Conservation (phyloP, 768 basidiomycete genomes). For the Leucocoprinus birnbaumii region DNA sequence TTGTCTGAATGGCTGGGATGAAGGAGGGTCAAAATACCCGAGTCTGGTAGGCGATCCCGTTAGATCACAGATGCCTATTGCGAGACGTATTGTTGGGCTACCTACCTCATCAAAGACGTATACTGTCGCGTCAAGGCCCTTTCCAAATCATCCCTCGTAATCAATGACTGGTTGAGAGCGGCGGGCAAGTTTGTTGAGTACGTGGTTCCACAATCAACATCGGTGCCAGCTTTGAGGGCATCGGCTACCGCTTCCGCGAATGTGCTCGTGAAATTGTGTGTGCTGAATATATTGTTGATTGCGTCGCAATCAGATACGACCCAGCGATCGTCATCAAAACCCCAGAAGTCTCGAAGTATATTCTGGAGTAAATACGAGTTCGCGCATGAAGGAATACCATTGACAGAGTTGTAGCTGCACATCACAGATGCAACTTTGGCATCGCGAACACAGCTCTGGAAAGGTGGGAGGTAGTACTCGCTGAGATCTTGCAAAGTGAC, state of each 20-base stretch:
- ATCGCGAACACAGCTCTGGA: conserved; percentile 59
- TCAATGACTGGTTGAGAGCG: conserved; percentile 45
- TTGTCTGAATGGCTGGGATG: conserved; percentile 47
- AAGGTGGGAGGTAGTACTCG: conserved; percentile 53
- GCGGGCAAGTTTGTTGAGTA: conserved; percentile 42
- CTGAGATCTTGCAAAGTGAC: conserved; percentile 52
- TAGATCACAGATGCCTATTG: no score
- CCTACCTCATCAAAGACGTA: conserved; percentile 49
- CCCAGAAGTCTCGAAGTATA: conserved; percentile 49
- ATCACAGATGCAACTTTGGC: conserved; percentile 58
- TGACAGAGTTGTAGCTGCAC: conserved; percentile 64
- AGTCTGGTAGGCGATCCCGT: no score
- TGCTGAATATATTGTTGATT: conserved; percentile 44
- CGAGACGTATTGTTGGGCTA: no score
- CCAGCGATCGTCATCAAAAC: conserved; percentile 47
- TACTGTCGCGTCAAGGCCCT: conserved; percentile 44
- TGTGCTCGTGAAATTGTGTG: conserved; percentile 45
- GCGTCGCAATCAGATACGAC: conserved; percentile 59
- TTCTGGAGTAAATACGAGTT: conserved; percentile 49
- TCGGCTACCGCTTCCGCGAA: conserved; percentile 46
- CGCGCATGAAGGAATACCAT: conserved; percentile 56
- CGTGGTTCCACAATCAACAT: conserved; percentile 51
- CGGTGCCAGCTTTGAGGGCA: conserved; percentile 50
- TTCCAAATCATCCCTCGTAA: conserved; percentile 41
- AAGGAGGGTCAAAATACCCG: conserved; percentile 54